phyloP scores from a whole-genome alignment of 179 eudicot genomes.

The Nepenthes alata region DNA sequence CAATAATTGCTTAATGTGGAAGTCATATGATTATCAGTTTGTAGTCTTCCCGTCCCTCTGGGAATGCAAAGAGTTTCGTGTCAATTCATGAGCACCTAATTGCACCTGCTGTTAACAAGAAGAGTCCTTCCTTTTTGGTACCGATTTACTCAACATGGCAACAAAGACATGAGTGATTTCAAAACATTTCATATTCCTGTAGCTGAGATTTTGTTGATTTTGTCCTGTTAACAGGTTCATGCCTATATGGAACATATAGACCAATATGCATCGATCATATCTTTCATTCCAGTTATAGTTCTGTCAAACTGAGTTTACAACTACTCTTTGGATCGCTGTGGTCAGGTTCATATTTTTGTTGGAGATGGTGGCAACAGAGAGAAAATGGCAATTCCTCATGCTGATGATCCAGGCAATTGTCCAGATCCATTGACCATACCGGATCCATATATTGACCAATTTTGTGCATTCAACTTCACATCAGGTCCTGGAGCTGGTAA shows the following conservation, averaged over 20 bases:
- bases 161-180: too few relatives aligned
- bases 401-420: constrained; percentile 79
- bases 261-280: too few relatives aligned
- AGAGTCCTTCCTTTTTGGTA: too few relatives aligned
- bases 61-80: too few relatives aligned
- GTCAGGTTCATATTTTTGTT: constrained; percentile 63
- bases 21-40: too few relatives aligned
- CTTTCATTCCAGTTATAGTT: too few relatives aligned
- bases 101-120: too few relatives aligned
- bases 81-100: too few relatives aligned
- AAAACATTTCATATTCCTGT: not conserved
- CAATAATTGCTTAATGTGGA: too few relatives aligned
- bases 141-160: too few relatives aligned
- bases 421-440: constrained; percentile 76
- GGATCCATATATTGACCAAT: constrained; percentile 68
- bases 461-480: constrained; percentile 78
- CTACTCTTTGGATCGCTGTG: constrained; percentile 78
- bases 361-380: constrained; percentile 98
- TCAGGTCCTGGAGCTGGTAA: constrained; percentile 90
- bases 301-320: constrained; percentile 85
- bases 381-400: constrained; percentile 81
- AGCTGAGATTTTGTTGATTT: not conserved
- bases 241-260: too few relatives aligned
- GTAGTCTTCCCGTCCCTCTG: too few relatives aligned
- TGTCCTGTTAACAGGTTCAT: constrained; percentile 50